A percentile compares a stretch with the other conserved stretches of the same genome.
phyloP scores from a whole-genome alignment of 2,329 filamentous ascomycete genomes.

The Phoma herbarum region DNA sequence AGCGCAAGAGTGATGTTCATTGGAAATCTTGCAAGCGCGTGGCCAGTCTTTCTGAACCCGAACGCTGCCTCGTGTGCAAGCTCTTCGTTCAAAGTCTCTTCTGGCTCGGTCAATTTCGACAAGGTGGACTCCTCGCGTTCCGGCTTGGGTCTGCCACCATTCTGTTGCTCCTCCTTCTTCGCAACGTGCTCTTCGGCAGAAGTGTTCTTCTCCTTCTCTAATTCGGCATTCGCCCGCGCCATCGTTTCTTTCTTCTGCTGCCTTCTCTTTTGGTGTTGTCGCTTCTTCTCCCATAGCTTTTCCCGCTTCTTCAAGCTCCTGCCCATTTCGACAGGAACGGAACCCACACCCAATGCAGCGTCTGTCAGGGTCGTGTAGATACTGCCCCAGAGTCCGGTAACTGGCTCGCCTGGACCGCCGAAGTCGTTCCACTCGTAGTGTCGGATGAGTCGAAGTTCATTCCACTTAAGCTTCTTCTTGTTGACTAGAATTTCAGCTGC shows the following conservation, averaged over 20 bases:
- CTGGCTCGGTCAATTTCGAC: conserved; percentile 45
- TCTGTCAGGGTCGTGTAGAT: conserved; percentile 67
- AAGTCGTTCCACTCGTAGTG: conserved; percentile 81
- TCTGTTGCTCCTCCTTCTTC: conserved; percentile 21
- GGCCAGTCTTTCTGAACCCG: conserved; percentile 61
- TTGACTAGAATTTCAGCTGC: conserved; percentile 72
- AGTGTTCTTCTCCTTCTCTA: conserved; percentile 2
- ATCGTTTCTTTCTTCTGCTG: conserved; percentile 37
- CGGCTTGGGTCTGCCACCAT: conserved; percentile 26
- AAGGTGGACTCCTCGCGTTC: conserved; percentile 36
- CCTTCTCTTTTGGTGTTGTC: conserved; percentile 44
- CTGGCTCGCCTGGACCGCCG: conserved; percentile 75
- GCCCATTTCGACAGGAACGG: conserved; percentile 69
- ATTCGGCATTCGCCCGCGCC: conserved; percentile 28
- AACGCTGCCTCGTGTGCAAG: conserved; percentile 60
- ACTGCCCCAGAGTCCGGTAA: conserved; percentile 71
- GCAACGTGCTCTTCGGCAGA: conserved; percentile 25
- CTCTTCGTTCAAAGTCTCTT: conserved; percentile 46
- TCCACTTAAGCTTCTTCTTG: conserved; percentile 69
- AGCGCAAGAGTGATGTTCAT: conserved; percentile 69
- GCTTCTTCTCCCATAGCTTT: conserved; percentile 60
- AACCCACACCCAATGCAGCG: conserved; percentile 69
- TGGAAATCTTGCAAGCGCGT: conserved; percentile 65
- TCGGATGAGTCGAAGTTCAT: conserved; percentile 68
- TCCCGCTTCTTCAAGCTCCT: conserved; percentile 66